A percentile compares a stretch with the other conserved stretches of the same genome.
Conservation (phyloP, 331 rosid species). For the Rhamnella rubrinervis region DNA sequence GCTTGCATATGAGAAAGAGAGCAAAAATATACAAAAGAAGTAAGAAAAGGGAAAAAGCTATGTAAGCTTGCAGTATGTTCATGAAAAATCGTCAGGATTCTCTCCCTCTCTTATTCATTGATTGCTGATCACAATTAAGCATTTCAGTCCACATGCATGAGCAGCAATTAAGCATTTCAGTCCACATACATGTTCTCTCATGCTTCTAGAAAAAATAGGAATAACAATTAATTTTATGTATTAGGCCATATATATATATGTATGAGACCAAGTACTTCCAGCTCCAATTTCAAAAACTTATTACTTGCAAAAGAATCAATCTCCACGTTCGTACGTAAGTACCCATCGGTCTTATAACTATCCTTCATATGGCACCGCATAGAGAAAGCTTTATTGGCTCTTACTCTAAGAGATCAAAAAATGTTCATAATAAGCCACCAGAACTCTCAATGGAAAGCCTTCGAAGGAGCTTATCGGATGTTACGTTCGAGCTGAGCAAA, state of each 20-base stretch:
- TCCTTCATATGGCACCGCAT: slow-evolving; percentile 23
- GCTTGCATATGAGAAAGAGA: background rate
- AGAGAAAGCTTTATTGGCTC: slow-evolving; percentile 20
- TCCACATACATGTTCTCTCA: slow-evolving; percentile 26
- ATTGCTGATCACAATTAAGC: background rate
- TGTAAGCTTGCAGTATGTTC: slow-evolving; percentile 16
- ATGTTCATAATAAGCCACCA: background rate
- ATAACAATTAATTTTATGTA: background rate
- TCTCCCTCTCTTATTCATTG: slow-evolving; percentile 1
- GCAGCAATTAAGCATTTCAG: background rate
- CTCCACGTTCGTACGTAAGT: background rate
- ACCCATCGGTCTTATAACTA: background rate
- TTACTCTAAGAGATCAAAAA: background rate
- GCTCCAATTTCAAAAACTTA: background rate
- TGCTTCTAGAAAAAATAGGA: background rate
- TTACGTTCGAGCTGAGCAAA: slow-evolving; percentile 31
- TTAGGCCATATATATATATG: background rate
- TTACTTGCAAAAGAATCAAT: background rate
- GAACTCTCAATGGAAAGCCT: slow-evolving; percentile 33
- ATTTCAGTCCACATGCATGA: slow-evolving; percentile 25
- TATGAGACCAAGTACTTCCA: too few relatives aligned
- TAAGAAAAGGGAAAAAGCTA: background rate
- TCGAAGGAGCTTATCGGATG: slow-evolving; percentile 52
- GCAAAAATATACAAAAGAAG: background rate
- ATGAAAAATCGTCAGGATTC: slow-evolving; percentile 9